phyloP scores from a whole-genome alignment of 2,329 filamentous ascomycete genomes.

The Aciculosporium take region DNA sequence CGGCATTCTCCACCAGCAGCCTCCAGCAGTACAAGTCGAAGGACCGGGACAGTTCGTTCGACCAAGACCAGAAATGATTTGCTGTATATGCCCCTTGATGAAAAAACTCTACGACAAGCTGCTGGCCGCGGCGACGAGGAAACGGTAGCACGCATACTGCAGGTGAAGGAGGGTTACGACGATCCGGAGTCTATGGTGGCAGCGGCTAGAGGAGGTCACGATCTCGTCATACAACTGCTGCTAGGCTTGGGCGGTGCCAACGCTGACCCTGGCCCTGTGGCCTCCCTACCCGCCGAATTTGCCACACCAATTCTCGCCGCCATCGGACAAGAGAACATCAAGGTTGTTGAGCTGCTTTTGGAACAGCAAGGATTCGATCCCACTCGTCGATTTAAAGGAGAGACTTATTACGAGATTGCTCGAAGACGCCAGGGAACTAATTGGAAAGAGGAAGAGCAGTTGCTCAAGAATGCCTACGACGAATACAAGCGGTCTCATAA shows the following conservation, averaged over 20 bases:
- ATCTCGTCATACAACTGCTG: slow-evolving; percentile 69
- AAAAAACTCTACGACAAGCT: slow-evolving; percentile 45
- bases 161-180: slow-evolving; percentile 45
- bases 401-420: slow-evolving; percentile 79
- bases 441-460: slow-evolving; percentile 76
- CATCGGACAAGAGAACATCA: slow-evolving; percentile 77
- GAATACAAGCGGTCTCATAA: slow-evolving; percentile 42
- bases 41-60: slow-evolving; percentile 41
- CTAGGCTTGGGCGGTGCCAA: slow-evolving; percentile 52
- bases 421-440: slow-evolving; percentile 69
- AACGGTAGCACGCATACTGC: slow-evolving; percentile 45
- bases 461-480: slow-evolving; percentile 65
- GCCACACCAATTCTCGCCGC: slow-evolving; percentile 89
- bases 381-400: slow-evolving; percentile 58
- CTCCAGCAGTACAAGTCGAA: slow-evolving; percentile 27
- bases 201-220: slow-evolving; percentile 82
- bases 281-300: slow-evolving; percentile 48
- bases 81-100: slow-evolving; percentile 48
- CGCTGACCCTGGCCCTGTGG: slow-evolving; percentile 54
- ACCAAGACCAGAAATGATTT: slow-evolving; percentile 51
- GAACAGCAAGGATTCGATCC: slow-evolving; percentile 71
- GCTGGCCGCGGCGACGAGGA: slow-evolving; percentile 48
- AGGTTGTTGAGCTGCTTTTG: slow-evolving; percentile 68
- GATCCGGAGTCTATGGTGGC: slow-evolving; percentile 83
- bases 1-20: slow-evolving; percentile 38